Evolutionary conservation across 2,329 filamentous ascomycete genomes (phyloP).

Genomic region (Zymoseptoria tritici): DNA sequence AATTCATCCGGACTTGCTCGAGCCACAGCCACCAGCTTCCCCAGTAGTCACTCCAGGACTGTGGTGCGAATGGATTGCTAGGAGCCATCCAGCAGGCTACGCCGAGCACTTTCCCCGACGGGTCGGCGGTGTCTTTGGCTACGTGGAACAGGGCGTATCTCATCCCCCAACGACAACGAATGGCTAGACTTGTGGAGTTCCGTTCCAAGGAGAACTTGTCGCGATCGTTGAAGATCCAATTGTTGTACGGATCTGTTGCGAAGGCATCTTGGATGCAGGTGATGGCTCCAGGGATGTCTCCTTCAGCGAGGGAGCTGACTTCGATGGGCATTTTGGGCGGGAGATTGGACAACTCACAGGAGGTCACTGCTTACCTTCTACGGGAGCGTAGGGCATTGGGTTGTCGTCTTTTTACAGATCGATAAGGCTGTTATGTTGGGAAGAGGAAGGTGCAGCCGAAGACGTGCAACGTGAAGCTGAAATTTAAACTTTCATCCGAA

Average conservation of each 20-base stretch:
- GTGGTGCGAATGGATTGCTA: slow-evolving; percentile 34
- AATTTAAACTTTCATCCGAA: background rate
- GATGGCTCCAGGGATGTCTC: slow-evolving; percentile 57
- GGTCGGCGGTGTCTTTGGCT: slow-evolving; percentile 47
- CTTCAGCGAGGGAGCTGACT: slow-evolving; percentile 48
- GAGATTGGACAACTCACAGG: no score
- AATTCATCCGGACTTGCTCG: slow-evolving; percentile 59
- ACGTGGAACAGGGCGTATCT: slow-evolving; percentile 62
- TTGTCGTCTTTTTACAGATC: no score
- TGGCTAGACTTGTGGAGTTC: slow-evolving; percentile 56
- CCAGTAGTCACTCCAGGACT: slow-evolving; percentile 55
- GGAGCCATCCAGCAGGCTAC: slow-evolving; percentile 67
- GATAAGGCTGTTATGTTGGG: background rate
- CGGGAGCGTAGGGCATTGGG: no score
- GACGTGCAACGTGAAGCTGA: background rate
- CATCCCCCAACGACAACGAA: slow-evolving; percentile 65
- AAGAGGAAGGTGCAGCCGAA: background rate
- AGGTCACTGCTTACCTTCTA: no score
- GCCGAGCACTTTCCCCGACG: slow-evolving; percentile 50
- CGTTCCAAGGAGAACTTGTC: slow-evolving; percentile 47
- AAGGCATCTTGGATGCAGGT: slow-evolving; percentile 61
- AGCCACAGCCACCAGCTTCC: slow-evolving; percentile 56
- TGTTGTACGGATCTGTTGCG: slow-evolving; percentile 58
- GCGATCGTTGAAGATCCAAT: slow-evolving; percentile 51
- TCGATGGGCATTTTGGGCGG: slow-evolving; percentile 35